Evolutionary conservation across 2,329 filamentous ascomycete genomes (phyloP), one percentile per base, ranked within the genome.

Genomic region (Cladophialophora carrionii): DNA sequence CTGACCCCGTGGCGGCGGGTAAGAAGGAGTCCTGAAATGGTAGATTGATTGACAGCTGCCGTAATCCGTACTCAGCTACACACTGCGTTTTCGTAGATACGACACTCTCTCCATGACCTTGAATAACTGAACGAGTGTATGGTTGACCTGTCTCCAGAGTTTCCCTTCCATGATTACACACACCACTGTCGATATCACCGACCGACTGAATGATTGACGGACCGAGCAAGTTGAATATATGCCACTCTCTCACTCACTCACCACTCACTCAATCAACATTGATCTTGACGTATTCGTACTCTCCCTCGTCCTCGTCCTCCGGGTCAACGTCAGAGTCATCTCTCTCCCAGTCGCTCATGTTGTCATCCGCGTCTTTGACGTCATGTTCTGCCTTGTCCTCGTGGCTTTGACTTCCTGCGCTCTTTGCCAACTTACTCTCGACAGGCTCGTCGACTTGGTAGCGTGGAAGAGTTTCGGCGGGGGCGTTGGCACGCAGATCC

Each of bases 221-320:
- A 6, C 37, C 34, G 34, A 17, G 12, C 4, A 41, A 37, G 37
- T 20, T 6, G 26, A 6, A 29, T 29, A 29, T 29, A 6, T n/a
- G n/a, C n/a, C n/a, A n/a, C n/a, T 6, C 26, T 29, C 3, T 6
- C 26, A 29, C 26, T 29, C 26, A 29, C 26, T 29, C 37, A 5
- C 8, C 32, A 34, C 31, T 41, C 14, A 14, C 43, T 65, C 77
- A 85, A 71, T 84, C 76, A 66, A 88, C 83, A 62, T 88, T 84
- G 48, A 88, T 82, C 75, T 84, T 84, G 73, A 81, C 82, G 65
- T 88, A 81, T 72, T 87, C 84, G 26, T 68, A 71, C 48, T 73
- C 72, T 26, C 70, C 63, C 7, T 68, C 60, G 2, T 37, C 53
- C 14, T 41, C 37, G 4, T 34, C 32, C 32, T 4, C 32, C 0